Base-by-base conservation (phyloP, 2,329 filamentous ascomycete genomes). In the Fonsecaea pedrosoi region DNA sequence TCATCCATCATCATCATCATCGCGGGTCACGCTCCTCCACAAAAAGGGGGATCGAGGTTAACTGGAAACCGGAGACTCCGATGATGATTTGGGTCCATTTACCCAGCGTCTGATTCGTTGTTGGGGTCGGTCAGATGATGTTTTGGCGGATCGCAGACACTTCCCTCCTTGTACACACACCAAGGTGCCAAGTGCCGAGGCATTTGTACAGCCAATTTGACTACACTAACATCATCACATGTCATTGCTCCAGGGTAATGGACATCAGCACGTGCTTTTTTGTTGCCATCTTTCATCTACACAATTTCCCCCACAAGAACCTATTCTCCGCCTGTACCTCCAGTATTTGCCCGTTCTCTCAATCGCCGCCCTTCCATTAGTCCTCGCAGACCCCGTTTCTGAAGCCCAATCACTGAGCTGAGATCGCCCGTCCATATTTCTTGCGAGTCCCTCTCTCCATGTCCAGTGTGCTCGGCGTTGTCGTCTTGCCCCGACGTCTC, bases 301-400 rank as follows among this genome's bases (percentile, higher is more conserved):
- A 18, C 48, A 54, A 15, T 13, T 54, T 30, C 32, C 15, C 3
- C 18, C 15, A 6, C 18, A 30, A 4, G 25, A 35, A 10, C 30
- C 48, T 60, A 68, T 58, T 62, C 64, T 37, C 45, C 62, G 7
- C 66, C 60, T 35, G 53, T 50, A 13, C 50, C 57, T 18, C 64
- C 70, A 37, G 71, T 73, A 55, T 73, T 73, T 15, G 70, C 71
- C 50, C 69, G 53, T 77, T 96, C 92, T 54, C 94, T 84, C 82
- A 97, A 89, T 67, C 94, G 85, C 54, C 94, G 84, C 3, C 94
- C 94, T 78, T 98, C 95, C 95, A 99, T 98, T 72, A 99, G 78
- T 0, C 95, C 95, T 66, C 94, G 85, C 40, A 99, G 78, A 0
- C 95, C 95, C 62, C 95, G 86, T 82, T 99, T 99, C 82, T 99